Conservation (phyloP, 208 protist species). For the Trypanosoma mega region DNA sequence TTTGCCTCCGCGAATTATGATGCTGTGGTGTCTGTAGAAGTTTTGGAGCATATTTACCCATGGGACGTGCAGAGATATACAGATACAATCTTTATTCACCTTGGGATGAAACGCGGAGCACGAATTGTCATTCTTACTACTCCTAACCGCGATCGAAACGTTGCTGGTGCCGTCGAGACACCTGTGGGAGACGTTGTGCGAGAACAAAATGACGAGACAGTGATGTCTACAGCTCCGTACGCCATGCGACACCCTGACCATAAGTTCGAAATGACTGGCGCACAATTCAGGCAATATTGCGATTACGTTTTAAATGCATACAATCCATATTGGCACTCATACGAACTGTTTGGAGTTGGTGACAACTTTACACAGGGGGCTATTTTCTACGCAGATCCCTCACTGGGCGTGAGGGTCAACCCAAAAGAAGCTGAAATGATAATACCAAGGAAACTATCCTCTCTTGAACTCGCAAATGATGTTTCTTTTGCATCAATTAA, state of each 20-base stretch:
- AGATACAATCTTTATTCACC: slow-evolving; percentile 41
- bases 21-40: slow-evolving; percentile 57
- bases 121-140: slow-evolving; percentile 49
- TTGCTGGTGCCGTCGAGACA: not conserved
- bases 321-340: slow-evolving; percentile 27
- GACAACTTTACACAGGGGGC: slow-evolving; percentile 51
- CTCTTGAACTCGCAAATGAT: no score
- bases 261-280: slow-evolving; percentile 55
- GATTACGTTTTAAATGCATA: slow-evolving; percentile 40
- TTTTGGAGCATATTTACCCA: slow-evolving; percentile 51
- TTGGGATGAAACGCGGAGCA: slow-evolving; percentile 29
- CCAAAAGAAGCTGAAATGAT: no score
- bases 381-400: slow-evolving; percentile 28
- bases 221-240: not conserved
- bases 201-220: not conserved
- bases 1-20: slow-evolving; percentile 18
- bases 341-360: slow-evolving; percentile 37
- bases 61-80: slow-evolving; percentile 45
- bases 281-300: slow-evolving; percentile 46
- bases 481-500: not conserved
- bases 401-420: no score
- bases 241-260: slow-evolving; percentile 38
- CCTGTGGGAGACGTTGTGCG: not conserved
- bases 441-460: no score
- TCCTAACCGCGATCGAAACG: slow-evolving; percentile 49